Base-by-base conservation (phyloP, 805 yeast genomes). In the Scheffersomyces ergatensis region DNA sequence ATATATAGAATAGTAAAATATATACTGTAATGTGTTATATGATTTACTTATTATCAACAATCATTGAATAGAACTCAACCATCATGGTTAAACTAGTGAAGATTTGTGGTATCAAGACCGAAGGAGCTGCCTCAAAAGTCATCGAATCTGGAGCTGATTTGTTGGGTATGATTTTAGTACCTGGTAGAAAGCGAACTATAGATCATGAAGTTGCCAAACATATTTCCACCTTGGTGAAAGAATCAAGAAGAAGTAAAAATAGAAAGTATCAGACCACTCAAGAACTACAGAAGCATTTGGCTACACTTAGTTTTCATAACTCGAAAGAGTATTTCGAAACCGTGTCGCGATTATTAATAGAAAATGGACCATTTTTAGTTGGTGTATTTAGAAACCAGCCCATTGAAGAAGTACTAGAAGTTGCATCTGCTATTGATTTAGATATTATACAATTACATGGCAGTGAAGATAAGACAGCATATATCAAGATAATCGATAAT, bases 361-460 rank as follows among this genome's bases (percentile, higher is more conserved):
- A 60, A 34, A 61, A 65, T 29, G 87, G 89, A 0, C 93, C 93
- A 0, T 78, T 70, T 49, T 60, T 85, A 2, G 97, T 89, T 2
- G 99, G 98, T 1, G 99, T 92, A 3, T 89, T 92, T 65, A 71
- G 90, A 44, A 88, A 93, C 58, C 97, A 90, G 60, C 53, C 83
- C 0, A 53, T 84, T 3, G 82, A 76, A 2, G 85, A 83, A 12
- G 84, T 92, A 1, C 57, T 70, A 31, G 42, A 49, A 8, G 51
- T 74, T 2, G 72, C 74, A 0, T 47, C 55, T 2, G 73, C 70
- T 6, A 59, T 82, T 13, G 65, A 66, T 1, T 56, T 89, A 3
- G 98, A 93, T 60, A 65, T 88, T 19, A 85, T 93, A 1, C 99
- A 93, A 58, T 63, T 93, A 11, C 99, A 93, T 60, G 99, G 98